phyloP scores from a whole-genome alignment of 75 land plant genomes.

The Sequoia sempervirens region DNA sequence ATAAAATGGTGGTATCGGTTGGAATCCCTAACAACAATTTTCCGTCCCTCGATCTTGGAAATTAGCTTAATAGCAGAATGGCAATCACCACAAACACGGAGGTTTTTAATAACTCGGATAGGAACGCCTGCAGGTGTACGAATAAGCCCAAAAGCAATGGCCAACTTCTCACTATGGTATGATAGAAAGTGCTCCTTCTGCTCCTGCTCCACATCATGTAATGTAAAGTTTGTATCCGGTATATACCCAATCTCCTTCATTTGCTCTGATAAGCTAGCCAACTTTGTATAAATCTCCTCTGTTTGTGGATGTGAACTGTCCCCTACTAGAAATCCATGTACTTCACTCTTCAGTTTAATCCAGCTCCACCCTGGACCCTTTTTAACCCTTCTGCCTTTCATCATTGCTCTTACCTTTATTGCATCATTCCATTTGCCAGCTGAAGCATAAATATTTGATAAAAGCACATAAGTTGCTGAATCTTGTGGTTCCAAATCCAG shows the following conservation, averaged over 20 bases:
- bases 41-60: slow-evolving; percentile 6
- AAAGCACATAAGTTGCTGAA: slow-evolving; percentile 44
- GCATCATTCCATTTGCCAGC: slow-evolving; percentile 42
- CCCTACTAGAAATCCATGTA: slow-evolving; percentile 59
- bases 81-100: slow-evolving; percentile 23
- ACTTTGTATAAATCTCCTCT: slow-evolving; percentile 28
- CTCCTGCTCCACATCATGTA: slow-evolving; percentile 9
- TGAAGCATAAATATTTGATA: slow-evolving; percentile 63
- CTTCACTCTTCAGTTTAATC: slow-evolving; percentile 39
- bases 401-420: slow-evolving; percentile 30
- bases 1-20: slow-evolving; percentile 20
- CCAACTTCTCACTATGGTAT: slow-evolving; percentile 28
- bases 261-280: slow-evolving; percentile 12
- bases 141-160: slow-evolving; percentile 29
- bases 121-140: slow-evolving; percentile 19
- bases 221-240: slow-evolving; percentile 11
- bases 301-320: slow-evolving; percentile 42
- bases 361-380: slow-evolving; percentile 72
- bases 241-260: slow-evolving; percentile 13
- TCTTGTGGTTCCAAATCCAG: slow-evolving; percentile 53
- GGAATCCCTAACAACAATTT: slow-evolving; percentile 27
- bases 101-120: slow-evolving; percentile 19
- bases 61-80: slow-evolving; percentile 19
- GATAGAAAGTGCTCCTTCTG: slow-evolving; percentile 5
- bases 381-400: slow-evolving; percentile 36